A percentile compares a stretch with the other conserved stretches of the same genome.
Evolutionary conservation across 2,329 filamentous ascomycete species (phyloP).

Genomic region (Furcasterigmium furcatum): DNA sequence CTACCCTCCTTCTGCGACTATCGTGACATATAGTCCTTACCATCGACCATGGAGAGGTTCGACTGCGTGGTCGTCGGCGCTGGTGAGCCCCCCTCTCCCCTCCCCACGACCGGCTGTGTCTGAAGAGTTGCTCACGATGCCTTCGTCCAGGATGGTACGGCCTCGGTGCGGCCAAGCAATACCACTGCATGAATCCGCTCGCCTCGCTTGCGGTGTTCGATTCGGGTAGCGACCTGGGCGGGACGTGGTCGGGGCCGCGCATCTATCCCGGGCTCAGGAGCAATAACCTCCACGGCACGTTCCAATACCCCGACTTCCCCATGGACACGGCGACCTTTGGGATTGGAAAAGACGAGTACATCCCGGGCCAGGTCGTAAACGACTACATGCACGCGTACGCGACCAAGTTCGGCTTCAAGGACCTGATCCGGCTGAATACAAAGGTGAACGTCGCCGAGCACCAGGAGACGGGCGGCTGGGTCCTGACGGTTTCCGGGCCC

Average conservation of each 20-base stretch:
- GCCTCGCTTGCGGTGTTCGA: conserved; percentile 57
- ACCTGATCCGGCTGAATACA: conserved; percentile 34
- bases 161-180: conserved; percentile 59
- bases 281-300: conserved; percentile 72
- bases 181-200: conserved; percentile 55
- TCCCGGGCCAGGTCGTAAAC: conserved; percentile 43
- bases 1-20: no score
- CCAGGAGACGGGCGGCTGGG: conserved; percentile 34
- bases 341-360: conserved; percentile 40
- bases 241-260: conserved; percentile 66
- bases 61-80: conserved; percentile 49
- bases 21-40: no score
- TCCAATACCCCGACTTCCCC: conserved; percentile 72
- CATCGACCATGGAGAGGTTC: conserved; percentile 33
- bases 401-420: conserved; percentile 35
- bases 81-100: conserved; percentile 33
- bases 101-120: background rate
- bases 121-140: background rate
- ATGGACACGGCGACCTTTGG: conserved; percentile 56
- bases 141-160: conserved; percentile 44
- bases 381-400: conserved; percentile 44
- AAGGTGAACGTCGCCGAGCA: conserved; percentile 41
- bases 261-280: conserved; percentile 67
- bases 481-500: conserved; percentile 23
- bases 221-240: conserved; percentile 54